Base-by-base conservation (phyloP, 305 asterid genomes). In the Fraxinus xanthoxyloides region DNA sequence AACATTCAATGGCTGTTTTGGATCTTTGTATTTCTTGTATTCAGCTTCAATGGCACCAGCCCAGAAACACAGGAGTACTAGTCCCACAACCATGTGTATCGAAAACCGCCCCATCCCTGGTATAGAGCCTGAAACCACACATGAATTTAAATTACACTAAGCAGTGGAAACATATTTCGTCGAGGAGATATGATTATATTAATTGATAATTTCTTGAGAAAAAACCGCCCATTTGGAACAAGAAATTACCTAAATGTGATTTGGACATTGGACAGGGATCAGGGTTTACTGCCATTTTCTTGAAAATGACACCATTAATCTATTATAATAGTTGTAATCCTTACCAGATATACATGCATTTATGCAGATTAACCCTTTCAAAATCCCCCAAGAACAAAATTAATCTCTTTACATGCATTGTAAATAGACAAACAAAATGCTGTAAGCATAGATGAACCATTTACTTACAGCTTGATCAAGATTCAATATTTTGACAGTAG, bases 1-100 rank as follows among this genome's bases (percentile, higher is more conserved):
- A 15, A 43, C 87, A 59, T 78, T 79, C 69, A 86, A 10, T 3
- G 84, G 85, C 83, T 82, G 91, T 38, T 78, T 84, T 23, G 89
- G 89, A 78, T 84, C 87, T 76, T 79, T 84, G 81, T 85, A 85
- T 40, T 75, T 82, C 79, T 46, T 63, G 38, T 79, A 65, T 79
- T 81, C 80, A 28, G 83, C 80, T 79, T 73, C 79, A 6, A 76
- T 73, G 7, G 46, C 73, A n/a, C 51, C 81, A 0, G 80, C 78
- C 80, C 43, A 76, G 19, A 82, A 59, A 65, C 77, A 87, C 31
- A 87, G 9, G 32, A 82, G 59, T 75, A 81, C 7, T 19, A 86
- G 36, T 19, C 2, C 35, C 24, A 78, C 85, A 75, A 74, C 34
- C 6, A 36, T 10, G 0, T 77, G 34, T 61, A 40, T 43, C 48